Percentiles rank a stretch among this genome's conserved stretches.
phyloP scores from a whole-genome alignment of 2,329 filamentous ascomycete species.

The Ophiostoma angusticollis region DNA sequence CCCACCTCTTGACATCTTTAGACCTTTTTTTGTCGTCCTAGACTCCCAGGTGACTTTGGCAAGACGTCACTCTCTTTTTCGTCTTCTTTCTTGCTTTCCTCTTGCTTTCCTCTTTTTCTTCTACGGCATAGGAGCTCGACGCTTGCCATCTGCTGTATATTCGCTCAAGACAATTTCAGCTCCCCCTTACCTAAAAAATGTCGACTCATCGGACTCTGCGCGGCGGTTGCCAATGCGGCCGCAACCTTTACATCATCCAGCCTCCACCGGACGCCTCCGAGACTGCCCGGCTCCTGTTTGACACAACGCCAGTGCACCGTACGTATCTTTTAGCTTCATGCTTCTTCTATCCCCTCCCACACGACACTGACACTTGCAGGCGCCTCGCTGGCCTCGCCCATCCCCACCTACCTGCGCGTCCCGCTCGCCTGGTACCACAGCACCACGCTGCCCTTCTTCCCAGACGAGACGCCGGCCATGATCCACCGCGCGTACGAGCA shows the following conservation, averaged over 20 bases:
- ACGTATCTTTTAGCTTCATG: neutral
- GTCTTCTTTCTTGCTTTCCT: neutral
- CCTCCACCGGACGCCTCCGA: conserved; percentile 47
- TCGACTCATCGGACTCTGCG: conserved; percentile 40
- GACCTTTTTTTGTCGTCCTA: too few species aligned
- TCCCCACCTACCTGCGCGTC: conserved; percentile 72
- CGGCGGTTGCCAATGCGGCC: conserved; percentile 73
- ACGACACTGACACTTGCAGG: too few species aligned
- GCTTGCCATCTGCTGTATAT: neutral
- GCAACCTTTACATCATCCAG: conserved; percentile 67
- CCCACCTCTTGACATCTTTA: too few species aligned
- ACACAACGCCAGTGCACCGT: conserved; percentile 59
- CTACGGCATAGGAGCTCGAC: too few species aligned
- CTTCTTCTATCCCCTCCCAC: neutral
- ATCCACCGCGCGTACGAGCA: conserved; percentile 59
- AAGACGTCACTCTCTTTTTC: neutral
- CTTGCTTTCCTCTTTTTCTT: neutral
- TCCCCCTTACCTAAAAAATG: neutral
- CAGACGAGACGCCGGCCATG: conserved; percentile 57
- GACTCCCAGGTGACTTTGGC: too few species aligned
- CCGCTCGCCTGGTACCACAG: conserved; percentile 72
- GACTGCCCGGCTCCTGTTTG: conserved; percentile 59
- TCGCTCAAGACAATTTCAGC: neutral
- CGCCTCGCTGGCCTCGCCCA: conserved; percentile 55
- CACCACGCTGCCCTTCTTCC: conserved; percentile 59